A percentile compares a stretch with the other conserved stretches of the same genome.
These are phyloP conservation scores for Colletotrichum sp. DNA, from an alignment of 2,329 filamentous ascomycete genomes.

Conservation along the genomic window DNA sequence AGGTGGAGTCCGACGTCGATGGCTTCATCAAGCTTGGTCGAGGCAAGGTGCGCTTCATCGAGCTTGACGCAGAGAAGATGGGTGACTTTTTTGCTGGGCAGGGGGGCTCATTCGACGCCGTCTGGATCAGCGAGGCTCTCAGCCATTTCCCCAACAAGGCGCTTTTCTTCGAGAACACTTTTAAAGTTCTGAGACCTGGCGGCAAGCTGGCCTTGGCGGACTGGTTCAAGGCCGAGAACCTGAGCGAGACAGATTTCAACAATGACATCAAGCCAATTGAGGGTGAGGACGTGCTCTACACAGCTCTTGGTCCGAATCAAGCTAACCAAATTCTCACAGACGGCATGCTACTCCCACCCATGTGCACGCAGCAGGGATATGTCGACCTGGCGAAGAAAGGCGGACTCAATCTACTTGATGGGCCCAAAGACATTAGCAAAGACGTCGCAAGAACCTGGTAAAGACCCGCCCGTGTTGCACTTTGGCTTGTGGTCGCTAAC, in stretches of 20 bases:
- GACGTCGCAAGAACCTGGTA: conserved; percentile 66
- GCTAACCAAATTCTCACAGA: conserved; percentile 37
- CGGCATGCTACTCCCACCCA: conserved; percentile 64
- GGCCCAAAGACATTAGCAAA: conserved; percentile 61
- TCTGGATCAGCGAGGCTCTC: conserved; percentile 68
- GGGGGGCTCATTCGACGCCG: conserved; percentile 52
- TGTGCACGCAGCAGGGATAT: conserved; percentile 60
- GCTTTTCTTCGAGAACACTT: conserved; percentile 61
- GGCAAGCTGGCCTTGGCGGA: conserved; percentile 63
- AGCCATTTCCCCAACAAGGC: conserved; percentile 65
- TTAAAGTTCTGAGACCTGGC: conserved; percentile 49
- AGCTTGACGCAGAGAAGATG: conserved; percentile 68
- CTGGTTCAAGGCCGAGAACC: conserved; percentile 62
- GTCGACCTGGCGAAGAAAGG: conserved; percentile 53
- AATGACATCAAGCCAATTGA: conserved; percentile 65
- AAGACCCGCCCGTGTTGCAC: conserved; percentile 20
- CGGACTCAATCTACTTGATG: conserved; percentile 48
- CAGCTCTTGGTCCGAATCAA: background rate
- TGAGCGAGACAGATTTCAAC: conserved; percentile 48
- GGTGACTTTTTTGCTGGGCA: conserved; percentile 51
- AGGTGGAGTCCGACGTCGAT: conserved; percentile 27
- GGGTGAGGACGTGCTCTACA: conserved; percentile 34
- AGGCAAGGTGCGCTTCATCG: conserved; percentile 58
- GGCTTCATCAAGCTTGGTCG: conserved; percentile 43
- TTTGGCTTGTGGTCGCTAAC: background rate